Percentiles rank a stretch among this genome's conserved stretches.
Conservation (phyloP, 176 grass and related monocot species). For the Zizania latifolia region DNA sequence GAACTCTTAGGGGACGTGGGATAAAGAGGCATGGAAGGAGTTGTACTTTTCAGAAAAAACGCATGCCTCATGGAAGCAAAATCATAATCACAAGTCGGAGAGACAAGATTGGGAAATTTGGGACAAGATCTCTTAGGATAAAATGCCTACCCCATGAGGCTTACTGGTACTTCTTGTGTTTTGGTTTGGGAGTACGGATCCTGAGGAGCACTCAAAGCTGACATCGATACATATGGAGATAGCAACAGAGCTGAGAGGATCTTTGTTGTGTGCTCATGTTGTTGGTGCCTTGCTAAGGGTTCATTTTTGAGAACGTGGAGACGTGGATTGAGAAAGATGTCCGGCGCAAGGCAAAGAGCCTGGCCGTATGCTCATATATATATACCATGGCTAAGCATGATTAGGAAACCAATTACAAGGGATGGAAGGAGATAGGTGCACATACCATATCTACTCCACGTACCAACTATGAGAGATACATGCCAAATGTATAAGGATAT, state of each 20-base stretch:
- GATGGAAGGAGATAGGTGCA: too few relatives aligned
- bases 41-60: not conserved
- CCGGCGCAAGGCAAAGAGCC: too few relatives aligned
- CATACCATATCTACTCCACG: too few relatives aligned
- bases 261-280: not conserved
- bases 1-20: not conserved
- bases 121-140: not conserved
- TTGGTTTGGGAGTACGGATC: slow-evolving; percentile 20
- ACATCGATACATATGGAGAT: slow-evolving; percentile 7
- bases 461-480: too few relatives aligned
- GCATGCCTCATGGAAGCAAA: not conserved
- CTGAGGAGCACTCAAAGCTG: not conserved
- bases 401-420: too few relatives aligned
- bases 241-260: not conserved
- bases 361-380: too few relatives aligned
- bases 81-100: not conserved
- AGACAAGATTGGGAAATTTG: not conserved
- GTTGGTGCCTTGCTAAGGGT: not conserved
- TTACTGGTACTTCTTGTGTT: slow-evolving; percentile 10
- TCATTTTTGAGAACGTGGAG: too few relatives aligned
- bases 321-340: too few relatives aligned
- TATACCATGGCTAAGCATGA: too few relatives aligned
- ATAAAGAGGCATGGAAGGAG: not conserved
- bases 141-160: not conserved
- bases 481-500: too few relatives aligned